Percentiles rank a stretch among this genome's conserved stretches.
phyloP scores from a whole-genome alignment of 1,284 basidiomycete genomes.

The Anthracocystis walkeri region DNA sequence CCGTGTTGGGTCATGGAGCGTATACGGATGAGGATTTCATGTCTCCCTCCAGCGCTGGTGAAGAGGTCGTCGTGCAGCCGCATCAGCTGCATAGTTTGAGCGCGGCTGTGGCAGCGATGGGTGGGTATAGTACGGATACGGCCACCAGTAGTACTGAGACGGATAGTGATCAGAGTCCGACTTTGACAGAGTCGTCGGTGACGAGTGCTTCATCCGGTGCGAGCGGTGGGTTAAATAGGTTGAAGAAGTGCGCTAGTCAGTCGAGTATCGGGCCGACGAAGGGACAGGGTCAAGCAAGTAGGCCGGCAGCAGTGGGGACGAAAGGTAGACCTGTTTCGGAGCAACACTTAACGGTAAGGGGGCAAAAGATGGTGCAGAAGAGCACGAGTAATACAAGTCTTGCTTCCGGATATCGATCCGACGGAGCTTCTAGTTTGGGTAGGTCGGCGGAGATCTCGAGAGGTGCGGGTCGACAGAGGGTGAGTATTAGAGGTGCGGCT shows the following conservation, averaged over 20 bases:
- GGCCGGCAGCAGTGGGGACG: not conserved
- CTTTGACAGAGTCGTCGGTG: conserved; percentile 42
- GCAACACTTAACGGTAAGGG: conserved; percentile 3
- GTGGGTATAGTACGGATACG: conserved; percentile 34
- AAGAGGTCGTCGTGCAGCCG: conserved; percentile 33
- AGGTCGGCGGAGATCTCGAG: conserved; percentile 53
- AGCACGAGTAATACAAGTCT: conserved; percentile 44
- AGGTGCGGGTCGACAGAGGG: conserved; percentile 29
- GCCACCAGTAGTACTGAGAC: conserved; percentile 37
- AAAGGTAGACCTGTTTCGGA: conserved; percentile 6
- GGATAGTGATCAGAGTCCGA: conserved; percentile 39
- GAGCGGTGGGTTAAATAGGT: conserved; percentile 11
- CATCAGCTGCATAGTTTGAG: conserved; percentile 44
- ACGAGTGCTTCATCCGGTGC: conserved; percentile 24
- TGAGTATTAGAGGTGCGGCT: conserved; percentile 27
- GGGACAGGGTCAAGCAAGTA: not conserved
- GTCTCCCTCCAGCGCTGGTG: conserved; percentile 24
- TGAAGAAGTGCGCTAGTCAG: conserved; percentile 46
- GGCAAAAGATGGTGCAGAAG: conserved; percentile 23
- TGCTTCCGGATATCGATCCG: conserved; percentile 36
- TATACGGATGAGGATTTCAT: conserved; percentile 49
- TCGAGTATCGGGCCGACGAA: conserved; percentile 10
- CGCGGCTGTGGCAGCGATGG: conserved; percentile 47
- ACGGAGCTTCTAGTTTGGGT: conserved; percentile 49
- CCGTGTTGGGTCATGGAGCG: conserved; percentile 48